Evolutionary conservation across 208 protist genomes (phyloP).

Genomic region (Trichomonas gallinae): DNA sequence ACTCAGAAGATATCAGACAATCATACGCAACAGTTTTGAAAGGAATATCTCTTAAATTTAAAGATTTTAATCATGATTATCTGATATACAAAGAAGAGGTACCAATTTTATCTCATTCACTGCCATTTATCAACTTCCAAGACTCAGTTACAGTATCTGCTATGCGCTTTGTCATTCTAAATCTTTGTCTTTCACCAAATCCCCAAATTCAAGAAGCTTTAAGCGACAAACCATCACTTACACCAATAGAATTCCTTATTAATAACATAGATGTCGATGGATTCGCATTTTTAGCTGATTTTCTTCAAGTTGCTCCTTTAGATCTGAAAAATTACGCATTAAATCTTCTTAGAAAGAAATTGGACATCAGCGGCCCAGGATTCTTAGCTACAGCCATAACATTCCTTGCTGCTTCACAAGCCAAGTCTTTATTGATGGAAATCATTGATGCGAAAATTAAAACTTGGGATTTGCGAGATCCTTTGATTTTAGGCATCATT

Average conservation of each 20-base stretch:
- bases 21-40: slow-evolving; percentile 11
- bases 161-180: not conserved
- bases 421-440: not conserved
- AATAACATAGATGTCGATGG: not conserved
- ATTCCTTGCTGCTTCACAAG: not conserved
- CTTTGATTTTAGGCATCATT: not conserved
- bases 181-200: not conserved
- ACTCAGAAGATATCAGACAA: not conserved
- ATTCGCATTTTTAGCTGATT: not conserved
- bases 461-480: not conserved
- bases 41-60: not conserved
- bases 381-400: not conserved
- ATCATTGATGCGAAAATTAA: not conserved
- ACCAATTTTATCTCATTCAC: not conserved
- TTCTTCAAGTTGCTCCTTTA: not conserved
- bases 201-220: not conserved
- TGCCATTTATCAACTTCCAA: not conserved
- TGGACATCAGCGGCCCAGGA: not conserved
- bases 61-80: not conserved
- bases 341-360: not conserved
- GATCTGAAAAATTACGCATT: not conserved
- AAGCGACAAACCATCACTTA: not conserved
- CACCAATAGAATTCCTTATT: not conserved
- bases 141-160: not conserved
- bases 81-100: not conserved